Evolutionary conservation across 2,329 filamentous ascomycete genomes (phyloP).

Genomic region (Conoideocrella luteorostrata): DNA sequence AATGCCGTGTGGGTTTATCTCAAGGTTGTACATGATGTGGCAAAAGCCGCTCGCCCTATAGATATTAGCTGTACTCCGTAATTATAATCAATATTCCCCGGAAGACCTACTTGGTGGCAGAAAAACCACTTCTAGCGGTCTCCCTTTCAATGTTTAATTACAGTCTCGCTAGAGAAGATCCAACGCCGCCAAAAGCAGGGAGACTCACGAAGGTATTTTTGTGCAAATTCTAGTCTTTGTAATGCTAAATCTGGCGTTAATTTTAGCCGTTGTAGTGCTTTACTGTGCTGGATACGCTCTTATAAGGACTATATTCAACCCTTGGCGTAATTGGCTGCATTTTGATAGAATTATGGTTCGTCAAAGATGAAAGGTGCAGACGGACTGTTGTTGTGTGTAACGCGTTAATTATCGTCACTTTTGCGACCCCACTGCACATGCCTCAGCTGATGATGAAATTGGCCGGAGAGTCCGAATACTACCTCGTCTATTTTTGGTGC

Average conservation of each 20-base stretch:
- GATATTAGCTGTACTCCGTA: conserved; percentile 1
- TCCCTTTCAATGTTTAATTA: conserved; percentile 1
- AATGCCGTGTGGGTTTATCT: no score
- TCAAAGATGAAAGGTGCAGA: no score
- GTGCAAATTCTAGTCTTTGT: conserved; percentile 5
- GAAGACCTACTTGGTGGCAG: background rate
- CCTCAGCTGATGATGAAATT: no score
- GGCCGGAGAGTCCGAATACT: no score
- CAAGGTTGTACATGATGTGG: conserved; percentile 1
- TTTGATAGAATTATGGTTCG: no score
- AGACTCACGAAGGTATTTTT: background rate
- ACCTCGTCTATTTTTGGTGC: no score
- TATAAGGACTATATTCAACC: no score
- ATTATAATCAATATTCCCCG: background rate
- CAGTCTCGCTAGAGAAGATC: conserved; percentile 6
- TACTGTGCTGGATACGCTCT: conserved; percentile 7
- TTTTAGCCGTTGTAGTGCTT: conserved; percentile 3
- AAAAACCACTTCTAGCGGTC: conserved; percentile 2
- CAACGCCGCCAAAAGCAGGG: background rate
- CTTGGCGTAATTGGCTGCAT: no score
- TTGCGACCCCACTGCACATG: no score
- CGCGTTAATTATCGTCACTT: no score
- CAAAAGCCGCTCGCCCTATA: conserved; percentile 4
- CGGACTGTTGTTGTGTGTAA: no score
- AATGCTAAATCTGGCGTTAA: conserved; percentile 1